Conservation (phyloP, 352 stramenopile species). For the Phytophthora pluvialis region DNA sequence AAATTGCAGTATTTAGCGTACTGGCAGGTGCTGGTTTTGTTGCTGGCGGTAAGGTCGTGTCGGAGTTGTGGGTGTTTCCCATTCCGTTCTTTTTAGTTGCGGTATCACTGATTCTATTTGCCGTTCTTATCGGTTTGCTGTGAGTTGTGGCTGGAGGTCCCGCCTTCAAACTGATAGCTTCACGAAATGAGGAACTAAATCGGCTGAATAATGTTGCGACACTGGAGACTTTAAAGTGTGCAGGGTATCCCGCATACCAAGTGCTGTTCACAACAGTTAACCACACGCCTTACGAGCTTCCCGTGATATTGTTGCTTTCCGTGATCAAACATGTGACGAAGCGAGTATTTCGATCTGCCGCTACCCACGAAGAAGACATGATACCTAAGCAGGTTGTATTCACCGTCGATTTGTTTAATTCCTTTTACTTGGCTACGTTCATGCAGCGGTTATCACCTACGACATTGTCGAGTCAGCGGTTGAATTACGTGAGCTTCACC, state of each 20-base stretch:
- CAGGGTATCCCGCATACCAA: slow-evolving; percentile 23
- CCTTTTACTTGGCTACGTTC: slow-evolving; percentile 2
- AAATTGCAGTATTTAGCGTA: background rate
- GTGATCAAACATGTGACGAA: slow-evolving; percentile 10
- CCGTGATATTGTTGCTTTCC: slow-evolving; percentile 16
- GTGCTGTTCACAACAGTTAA: slow-evolving; percentile 18
- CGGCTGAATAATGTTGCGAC: slow-evolving; percentile 4
- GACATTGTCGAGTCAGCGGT: no score
- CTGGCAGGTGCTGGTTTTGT: background rate
- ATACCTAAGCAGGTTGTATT: slow-evolving; percentile 28
- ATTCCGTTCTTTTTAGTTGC: slow-evolving; percentile 29
- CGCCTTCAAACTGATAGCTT: slow-evolving; percentile 5
- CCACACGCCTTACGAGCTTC: slow-evolving; percentile 23
- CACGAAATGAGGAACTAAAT: slow-evolving; percentile 1
- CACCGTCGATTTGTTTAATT: slow-evolving; percentile 26
- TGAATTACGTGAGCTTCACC: no score
- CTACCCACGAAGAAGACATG: slow-evolving; percentile 22
- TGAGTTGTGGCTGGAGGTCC: slow-evolving; percentile 5
- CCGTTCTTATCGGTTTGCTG: slow-evolving; percentile 2
- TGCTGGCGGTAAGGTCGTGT: slow-evolving; percentile 9
- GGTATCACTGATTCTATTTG: background rate
- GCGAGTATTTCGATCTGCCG: slow-evolving; percentile 5
- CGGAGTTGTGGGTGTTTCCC: slow-evolving; percentile 25
- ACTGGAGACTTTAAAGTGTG: slow-evolving; percentile 17
- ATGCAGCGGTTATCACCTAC: background rate